phyloP scores from a whole-genome alignment of 202 grass and related monocot genomes.

The Panicum virgatum region DNA sequence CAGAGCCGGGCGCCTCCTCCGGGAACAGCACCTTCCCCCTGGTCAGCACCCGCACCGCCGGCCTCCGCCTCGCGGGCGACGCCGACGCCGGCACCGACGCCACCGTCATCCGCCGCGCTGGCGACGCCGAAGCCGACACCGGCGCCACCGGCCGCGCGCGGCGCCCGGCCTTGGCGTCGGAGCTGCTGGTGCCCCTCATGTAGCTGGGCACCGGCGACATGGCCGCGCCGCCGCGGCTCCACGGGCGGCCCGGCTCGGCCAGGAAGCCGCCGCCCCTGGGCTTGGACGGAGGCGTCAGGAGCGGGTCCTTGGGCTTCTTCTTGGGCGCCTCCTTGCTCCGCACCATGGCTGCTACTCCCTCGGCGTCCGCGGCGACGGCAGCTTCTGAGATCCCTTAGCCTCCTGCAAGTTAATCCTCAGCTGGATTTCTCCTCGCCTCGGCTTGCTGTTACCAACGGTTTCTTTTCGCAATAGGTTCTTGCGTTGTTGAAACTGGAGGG shows the following conservation, averaged over 20 bases:
- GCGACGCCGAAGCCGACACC: no score
- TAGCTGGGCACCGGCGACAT: constrained; percentile 71
- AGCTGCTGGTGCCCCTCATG: constrained; percentile 85
- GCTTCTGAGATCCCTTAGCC: not conserved
- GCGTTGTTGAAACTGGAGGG: constrained; percentile 20
- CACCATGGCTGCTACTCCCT: constrained; percentile 56
- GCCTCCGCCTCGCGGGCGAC: constrained; percentile 11
- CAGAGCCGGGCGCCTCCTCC: constrained; percentile 4
- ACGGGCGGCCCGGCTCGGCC: constrained; percentile 21
- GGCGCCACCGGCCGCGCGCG: constrained; percentile 2
- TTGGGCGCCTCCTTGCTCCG: constrained; percentile 62
- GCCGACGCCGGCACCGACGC: constrained; percentile 22
- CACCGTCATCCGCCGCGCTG: no score
- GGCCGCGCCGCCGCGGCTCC: constrained; percentile 47
- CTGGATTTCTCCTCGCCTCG: not conserved
- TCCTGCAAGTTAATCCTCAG: not conserved
- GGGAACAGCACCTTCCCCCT: constrained; percentile 56
- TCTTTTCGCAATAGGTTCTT: constrained; percentile 8
- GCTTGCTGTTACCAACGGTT: no score
- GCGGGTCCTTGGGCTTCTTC: constrained; percentile 52
- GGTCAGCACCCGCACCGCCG: constrained; percentile 26
- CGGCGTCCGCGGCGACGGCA: not conserved
- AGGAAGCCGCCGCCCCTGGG: constrained; percentile 36
- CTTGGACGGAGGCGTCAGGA: constrained; percentile 48
- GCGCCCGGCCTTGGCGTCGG: constrained; percentile 61